phyloP scores from a whole-genome alignment of 495 filamentous ascomycete species.

The Lichenothelia convexa region DNA sequence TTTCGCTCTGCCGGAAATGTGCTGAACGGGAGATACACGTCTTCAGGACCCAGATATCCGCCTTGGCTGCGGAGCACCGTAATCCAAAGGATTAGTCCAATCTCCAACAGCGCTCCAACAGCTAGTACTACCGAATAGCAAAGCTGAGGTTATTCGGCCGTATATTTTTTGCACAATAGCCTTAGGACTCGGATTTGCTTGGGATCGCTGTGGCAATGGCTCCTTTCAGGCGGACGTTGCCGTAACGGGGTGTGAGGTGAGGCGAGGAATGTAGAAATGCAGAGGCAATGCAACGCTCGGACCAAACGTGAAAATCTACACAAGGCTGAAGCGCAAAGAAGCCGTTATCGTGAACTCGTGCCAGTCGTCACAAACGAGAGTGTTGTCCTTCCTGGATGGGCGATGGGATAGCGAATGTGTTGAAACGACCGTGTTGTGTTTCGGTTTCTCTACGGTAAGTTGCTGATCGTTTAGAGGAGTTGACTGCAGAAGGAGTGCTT shows the following conservation, averaged over 20 bases:
- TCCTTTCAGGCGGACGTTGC: conserved; percentile 7
- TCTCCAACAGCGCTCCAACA: background rate
- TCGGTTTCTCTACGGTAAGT: too few relatives aligned
- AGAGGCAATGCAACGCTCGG: conserved; percentile 2
- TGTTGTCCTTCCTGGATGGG: too few relatives aligned
- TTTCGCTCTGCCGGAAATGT: background rate
- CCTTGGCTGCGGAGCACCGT: background rate
- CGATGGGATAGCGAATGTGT: too few relatives aligned
- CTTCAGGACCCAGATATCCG: too few relatives aligned
- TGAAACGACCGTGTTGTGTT: too few relatives aligned
- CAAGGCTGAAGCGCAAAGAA: too few relatives aligned
- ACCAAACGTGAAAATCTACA: conserved; percentile 5
- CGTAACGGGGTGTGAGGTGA: background rate
- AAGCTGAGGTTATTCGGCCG: background rate
- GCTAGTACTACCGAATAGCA: background rate
- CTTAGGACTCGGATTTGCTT: background rate
- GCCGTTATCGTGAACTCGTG: too few relatives aligned
- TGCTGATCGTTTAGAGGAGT: too few relatives aligned
- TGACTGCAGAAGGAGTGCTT: too few relatives aligned
- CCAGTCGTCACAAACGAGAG: too few relatives aligned
- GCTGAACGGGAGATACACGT: too few relatives aligned
- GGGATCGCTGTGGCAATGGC: background rate
- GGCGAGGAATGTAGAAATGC: conserved; percentile 5
- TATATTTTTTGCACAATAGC: background rate
- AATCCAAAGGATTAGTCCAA: background rate